These are phyloP conservation scores for Entrophospora sp. DNA, from an alignment of 192 early-diverging fungal species.

Conservation along the genomic window DNA sequence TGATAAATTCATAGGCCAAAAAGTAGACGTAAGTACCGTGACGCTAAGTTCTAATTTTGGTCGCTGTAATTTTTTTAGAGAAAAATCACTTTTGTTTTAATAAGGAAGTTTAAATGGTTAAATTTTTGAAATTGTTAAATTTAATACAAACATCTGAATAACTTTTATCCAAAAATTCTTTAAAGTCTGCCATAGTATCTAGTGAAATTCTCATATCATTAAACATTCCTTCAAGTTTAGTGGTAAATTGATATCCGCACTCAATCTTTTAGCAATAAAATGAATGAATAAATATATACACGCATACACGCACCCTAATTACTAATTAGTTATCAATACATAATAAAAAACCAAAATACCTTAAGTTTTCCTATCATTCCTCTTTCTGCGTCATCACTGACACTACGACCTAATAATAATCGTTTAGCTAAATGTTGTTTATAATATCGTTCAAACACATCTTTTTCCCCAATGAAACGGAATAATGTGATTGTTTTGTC, in stretches of 20 bases:
- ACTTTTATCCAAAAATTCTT: slow-evolving; percentile 35
- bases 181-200: slow-evolving; percentile 64
- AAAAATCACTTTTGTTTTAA: no score
- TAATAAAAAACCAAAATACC: slow-evolving; percentile 45
- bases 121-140: no score
- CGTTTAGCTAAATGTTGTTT: slow-evolving; percentile 92
- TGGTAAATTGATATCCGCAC: slow-evolving; percentile 93
- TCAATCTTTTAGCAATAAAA: slow-evolving; percentile 49
- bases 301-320: no score
- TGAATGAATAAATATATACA: no score
- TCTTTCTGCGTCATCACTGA: slow-evolving; percentile 91
- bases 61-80: no score
- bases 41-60: slow-evolving; percentile 38
- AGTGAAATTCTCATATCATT: slow-evolving; percentile 81
- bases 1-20: slow-evolving; percentile 53
- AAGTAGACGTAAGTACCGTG: slow-evolving; percentile 55
- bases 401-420: slow-evolving; percentile 68
- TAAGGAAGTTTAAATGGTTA: no score
- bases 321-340: no score
- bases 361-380: slow-evolving; percentile 86
- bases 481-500: slow-evolving; percentile 84
- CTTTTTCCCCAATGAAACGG: slow-evolving; percentile 89
- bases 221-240: slow-evolving; percentile 98
- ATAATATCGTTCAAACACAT: slow-evolving; percentile 97
- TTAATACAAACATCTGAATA: slow-evolving; percentile 26